These are phyloP conservation scores for Ambrosiella xylebori DNA, from an alignment of 2,329 filamentous ascomycete genomes.

Conservation along the genomic window DNA sequence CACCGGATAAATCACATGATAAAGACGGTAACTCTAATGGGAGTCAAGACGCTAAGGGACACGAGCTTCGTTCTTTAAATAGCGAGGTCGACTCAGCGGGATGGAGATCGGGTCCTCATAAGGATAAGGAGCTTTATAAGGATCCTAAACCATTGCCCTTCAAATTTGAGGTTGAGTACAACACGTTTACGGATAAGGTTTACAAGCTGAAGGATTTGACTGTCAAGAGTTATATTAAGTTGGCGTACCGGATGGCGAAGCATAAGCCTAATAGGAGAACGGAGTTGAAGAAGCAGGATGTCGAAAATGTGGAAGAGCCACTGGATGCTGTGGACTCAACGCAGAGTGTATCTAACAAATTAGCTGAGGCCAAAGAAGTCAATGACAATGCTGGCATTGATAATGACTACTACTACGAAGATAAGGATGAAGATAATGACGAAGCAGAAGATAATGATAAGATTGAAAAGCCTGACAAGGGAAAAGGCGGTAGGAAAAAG, in stretches of 20 bases:
- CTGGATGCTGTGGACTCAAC: neutral
- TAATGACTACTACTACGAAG: slow-evolving; percentile 15
- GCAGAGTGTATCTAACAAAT: neutral
- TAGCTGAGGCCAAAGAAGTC: neutral
- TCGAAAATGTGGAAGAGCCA: neutral
- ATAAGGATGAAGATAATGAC: slow-evolving; percentile 14
- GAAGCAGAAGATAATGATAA: slow-evolving; percentile 18
- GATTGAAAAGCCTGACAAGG: slow-evolving; percentile 17
- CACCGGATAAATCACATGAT: slow-evolving; percentile 17
- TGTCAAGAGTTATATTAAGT: slow-evolving; percentile 58
- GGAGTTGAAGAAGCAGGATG: neutral
- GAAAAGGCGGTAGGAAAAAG: slow-evolving; percentile 18
- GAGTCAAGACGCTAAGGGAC: neutral
- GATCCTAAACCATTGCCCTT: slow-evolving; percentile 47
- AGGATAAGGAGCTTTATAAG: slow-evolving; percentile 35
- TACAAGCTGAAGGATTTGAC: slow-evolving; percentile 73
- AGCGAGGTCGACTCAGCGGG: slow-evolving; percentile 20
- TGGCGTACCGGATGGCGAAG: slow-evolving; percentile 63
- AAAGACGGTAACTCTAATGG: slow-evolving; percentile 16
- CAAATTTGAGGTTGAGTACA: slow-evolving; percentile 68
- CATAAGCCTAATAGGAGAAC: slow-evolving; percentile 14
- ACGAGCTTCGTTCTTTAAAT: slow-evolving; percentile 13
- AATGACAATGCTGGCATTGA: slow-evolving; percentile 14
- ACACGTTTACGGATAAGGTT: slow-evolving; percentile 56
- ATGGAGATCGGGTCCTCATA: slow-evolving; percentile 49